Base-by-base conservation (phyloP, 805 yeast genomes). In the Maudiozyma barnettii region DNA sequence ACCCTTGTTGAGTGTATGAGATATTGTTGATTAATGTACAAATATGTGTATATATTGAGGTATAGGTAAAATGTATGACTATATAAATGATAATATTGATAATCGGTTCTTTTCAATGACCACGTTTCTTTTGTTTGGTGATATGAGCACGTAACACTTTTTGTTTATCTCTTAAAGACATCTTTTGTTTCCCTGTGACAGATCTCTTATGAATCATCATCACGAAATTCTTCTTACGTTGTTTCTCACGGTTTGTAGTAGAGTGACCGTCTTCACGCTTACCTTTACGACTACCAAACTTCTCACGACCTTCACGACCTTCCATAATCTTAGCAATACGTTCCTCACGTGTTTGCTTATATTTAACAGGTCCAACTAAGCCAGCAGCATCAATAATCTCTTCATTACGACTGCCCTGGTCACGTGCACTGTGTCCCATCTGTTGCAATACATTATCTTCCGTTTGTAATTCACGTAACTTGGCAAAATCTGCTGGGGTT, bases 401-500 rank as follows among this genome's bases (percentile, higher is more conserved):
- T 66, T 93, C 98, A 60, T 85, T 81, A 41, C 61, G 65, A 29
- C 19, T 37, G 14, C 13, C 13, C 13, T 16, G 40, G 12, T 33
- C 10, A 12, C 53, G 44, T 38, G 41, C 49, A 49, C 43, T 29
- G 23, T 70, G 70, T 39, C 91, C 90, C 79, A 89, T 70, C 29
- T 82, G 63, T 65, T 84, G 84, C 46, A 85, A 85, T 43, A 90
- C 75, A 55, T 96, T 96, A 4, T 96, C 95, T 65, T 84, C 81
- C 16, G 79, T 73, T 60, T 81, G 78, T 57, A 93, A 76, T 66
- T 93, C 96, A 59, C 91, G 91, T 58, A 93, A 74, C 68, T 91
- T 91, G 52, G 96, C 96, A 63, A 90, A 93, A 71, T 93, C 99
- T 0, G 98, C 97, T 20, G 99, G 99, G 0, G 99, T 93, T 56